These are phyloP conservation scores for Pouteria glomerata DNA, from an alignment of 148 eudicot genomes.

Conservation along the genomic window DNA sequence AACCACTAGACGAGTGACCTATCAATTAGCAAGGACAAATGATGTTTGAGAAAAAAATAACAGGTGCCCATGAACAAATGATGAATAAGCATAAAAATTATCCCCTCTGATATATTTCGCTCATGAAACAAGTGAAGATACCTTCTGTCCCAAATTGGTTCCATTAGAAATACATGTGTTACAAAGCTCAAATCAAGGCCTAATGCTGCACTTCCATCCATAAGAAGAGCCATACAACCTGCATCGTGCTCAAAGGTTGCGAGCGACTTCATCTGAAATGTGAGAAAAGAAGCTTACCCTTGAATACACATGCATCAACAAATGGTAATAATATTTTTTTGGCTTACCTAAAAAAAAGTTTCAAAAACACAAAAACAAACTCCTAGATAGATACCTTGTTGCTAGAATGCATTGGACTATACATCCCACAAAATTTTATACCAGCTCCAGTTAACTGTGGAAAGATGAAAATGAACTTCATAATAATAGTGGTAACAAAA, in stretches of 20 bases:
- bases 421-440: constrained; percentile 70
- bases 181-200: constrained; percentile 99
- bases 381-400: constrained; percentile 52
- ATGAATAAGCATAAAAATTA: neutral
- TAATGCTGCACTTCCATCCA: constrained; percentile 98
- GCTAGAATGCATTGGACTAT: constrained; percentile 67
- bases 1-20: neutral
- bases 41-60: neutral
- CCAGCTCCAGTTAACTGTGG: constrained; percentile 71
- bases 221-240: constrained; percentile 79
- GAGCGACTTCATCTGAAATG: constrained; percentile 76
- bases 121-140: constrained; percentile 2
- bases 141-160: constrained; percentile 99
- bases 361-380: neutral
- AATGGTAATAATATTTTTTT: neutral
- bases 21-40: neutral
- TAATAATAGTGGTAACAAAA: neutral
- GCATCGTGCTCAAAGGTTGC: constrained; percentile 67
- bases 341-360: neutral
- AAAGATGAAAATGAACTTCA: constrained; percentile 7
- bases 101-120: neutral
- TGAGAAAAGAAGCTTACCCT: constrained; percentile 4
- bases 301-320: neutral
- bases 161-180: constrained; percentile 85
- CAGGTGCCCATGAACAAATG: neutral